These are phyloP conservation scores for Chalciporus sphaerocephalus DNA, from an alignment of 768 basidiomycete species.

Conservation along the genomic window DNA sequence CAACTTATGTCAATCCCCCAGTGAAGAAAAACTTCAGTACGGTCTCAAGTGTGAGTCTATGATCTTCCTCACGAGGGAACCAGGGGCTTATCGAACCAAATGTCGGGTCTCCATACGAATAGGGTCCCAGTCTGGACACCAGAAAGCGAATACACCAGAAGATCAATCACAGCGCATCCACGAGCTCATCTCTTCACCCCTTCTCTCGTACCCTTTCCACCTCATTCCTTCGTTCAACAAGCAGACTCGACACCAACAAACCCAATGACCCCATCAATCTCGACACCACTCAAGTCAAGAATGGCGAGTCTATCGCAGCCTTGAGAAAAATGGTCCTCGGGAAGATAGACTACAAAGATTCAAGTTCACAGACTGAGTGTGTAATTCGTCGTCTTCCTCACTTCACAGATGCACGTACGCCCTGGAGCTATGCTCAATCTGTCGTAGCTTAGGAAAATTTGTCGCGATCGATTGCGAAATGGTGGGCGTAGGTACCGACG, in stretches of 20 bases:
- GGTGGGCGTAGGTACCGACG: slow-evolving; percentile 90
- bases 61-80: too few relatives aligned
- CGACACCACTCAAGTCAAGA: slow-evolving; percentile 33
- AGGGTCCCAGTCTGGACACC: too few relatives aligned
- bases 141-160: slow-evolving; percentile 27
- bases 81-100: too few relatives aligned
- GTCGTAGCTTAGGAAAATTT: slow-evolving; percentile 59
- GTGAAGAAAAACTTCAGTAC: too few relatives aligned
- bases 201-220: slow-evolving; percentile 4
- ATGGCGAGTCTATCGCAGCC: slow-evolving; percentile 45
- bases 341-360: slow-evolving; percentile 36
- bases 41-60: neutral
- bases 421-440: slow-evolving; percentile 5
- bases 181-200: neutral
- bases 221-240: slow-evolving; percentile 3
- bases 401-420: too few relatives aligned
- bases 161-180: slow-evolving; percentile 5
- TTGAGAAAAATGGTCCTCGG: slow-evolving; percentile 56
- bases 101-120: too few relatives aligned
- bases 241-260: neutral
- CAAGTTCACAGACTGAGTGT: slow-evolving; percentile 44
- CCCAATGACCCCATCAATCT: slow-evolving; percentile 14
- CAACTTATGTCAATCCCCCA: slow-evolving; percentile 2
- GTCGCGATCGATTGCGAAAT: slow-evolving; percentile 95
- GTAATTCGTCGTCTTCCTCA: slow-evolving; percentile 16